Evolutionary conservation across 2,329 filamentous ascomycete genomes (phyloP).

Genomic region (Claviceps africana): DNA sequence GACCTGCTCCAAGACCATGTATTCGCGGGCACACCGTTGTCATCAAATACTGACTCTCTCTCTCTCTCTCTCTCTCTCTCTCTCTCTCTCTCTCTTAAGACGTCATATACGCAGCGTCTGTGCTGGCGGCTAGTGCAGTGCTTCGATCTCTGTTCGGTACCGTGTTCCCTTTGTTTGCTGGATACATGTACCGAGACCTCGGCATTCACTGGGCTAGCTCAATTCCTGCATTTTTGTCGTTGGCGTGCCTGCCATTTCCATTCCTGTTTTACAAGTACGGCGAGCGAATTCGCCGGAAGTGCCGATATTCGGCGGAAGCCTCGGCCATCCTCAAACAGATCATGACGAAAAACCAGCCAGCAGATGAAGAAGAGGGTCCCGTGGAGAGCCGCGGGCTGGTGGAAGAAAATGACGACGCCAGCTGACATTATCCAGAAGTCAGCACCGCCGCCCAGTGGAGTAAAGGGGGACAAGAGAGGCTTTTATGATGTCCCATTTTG

Average conservation of each 20-base stretch:
- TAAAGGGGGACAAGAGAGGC: too few species aligned
- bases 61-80: too few species aligned
- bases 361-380: conserved; percentile 16
- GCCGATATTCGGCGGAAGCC: conserved; percentile 56
- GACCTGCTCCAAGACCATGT: too few species aligned
- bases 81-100: conserved; percentile 18
- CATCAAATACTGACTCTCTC: background rate
- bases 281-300: conserved; percentile 43
- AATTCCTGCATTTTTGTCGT: conserved; percentile 58
- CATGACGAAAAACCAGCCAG: conserved; percentile 17
- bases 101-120: conserved; percentile 63
- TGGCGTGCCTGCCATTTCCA: conserved; percentile 59
- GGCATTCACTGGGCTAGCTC: conserved; percentile 66
- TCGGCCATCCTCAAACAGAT: conserved; percentile 42
- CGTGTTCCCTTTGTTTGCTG: conserved; percentile 60
- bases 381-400: conserved; percentile 13
- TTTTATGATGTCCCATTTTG: too few species aligned
- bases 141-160: conserved; percentile 59
- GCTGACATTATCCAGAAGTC: background rate
- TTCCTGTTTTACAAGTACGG: conserved; percentile 68
- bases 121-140: conserved; percentile 58
- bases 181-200: conserved; percentile 40
- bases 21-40: too few species aligned
- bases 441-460: background rate
- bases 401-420: conserved; percentile 12